Percentiles rank a stretch among this genome's conserved stretches.
These are phyloP conservation scores for Aspergillus texensis DNA, from an alignment of 2,329 filamentous ascomycete species.

Conservation along the genomic window DNA sequence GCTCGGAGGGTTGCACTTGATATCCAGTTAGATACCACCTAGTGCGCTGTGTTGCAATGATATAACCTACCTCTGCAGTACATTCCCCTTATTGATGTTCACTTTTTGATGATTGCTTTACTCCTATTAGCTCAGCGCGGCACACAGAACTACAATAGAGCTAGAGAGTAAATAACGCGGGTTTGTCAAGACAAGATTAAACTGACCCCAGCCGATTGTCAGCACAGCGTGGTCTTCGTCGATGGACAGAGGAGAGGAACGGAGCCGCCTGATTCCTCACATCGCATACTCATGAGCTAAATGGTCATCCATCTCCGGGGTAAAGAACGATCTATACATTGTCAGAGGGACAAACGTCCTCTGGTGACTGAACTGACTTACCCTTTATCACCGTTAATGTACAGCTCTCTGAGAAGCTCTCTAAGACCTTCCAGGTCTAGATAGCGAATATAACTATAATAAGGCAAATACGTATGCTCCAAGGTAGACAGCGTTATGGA, in stretches of 20 bases:
- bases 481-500: conserved; percentile 69
- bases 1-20: conserved; percentile 52
- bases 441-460: conserved; percentile 67
- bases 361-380: conserved; percentile 41
- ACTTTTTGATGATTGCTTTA: conserved; percentile 50
- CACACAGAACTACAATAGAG: neutral
- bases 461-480: conserved; percentile 65
- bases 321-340: conserved; percentile 52
- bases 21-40: conserved; percentile 5
- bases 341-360: conserved; percentile 8
- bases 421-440: conserved; percentile 66
- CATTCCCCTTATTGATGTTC: conserved; percentile 60
- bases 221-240: conserved; percentile 46
- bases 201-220: conserved; percentile 52
- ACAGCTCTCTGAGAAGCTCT: conserved; percentile 62
- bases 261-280: conserved; percentile 26
- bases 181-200: neutral
- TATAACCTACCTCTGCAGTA: conserved; percentile 52
- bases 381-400: conserved; percentile 60
- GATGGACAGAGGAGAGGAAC: conserved; percentile 22
- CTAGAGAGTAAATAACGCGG: neutral
- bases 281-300: conserved; percentile 21
- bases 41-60: neutral
- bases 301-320: conserved; percentile 42
- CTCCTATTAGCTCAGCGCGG: conserved; percentile 7